Percentiles rank a stretch among this genome's conserved stretches.
These are phyloP conservation scores for Xylariaceae sp. DNA, from an alignment of 2,329 filamentous ascomycete genomes.

Conservation along the genomic window DNA sequence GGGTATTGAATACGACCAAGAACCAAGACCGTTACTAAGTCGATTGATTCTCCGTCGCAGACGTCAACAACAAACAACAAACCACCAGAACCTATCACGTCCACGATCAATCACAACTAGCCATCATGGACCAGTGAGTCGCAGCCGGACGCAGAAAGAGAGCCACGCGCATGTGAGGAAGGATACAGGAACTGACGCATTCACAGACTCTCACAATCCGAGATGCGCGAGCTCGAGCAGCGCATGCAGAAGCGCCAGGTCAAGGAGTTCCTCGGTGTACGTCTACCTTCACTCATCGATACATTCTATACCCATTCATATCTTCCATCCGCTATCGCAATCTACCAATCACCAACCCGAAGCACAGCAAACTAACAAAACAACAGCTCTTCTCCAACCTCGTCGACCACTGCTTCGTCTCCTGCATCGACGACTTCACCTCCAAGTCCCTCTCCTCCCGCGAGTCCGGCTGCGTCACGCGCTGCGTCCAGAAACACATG, in stretches of 20 bases:
- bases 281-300: slow-evolving; percentile 33
- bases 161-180: background rate
- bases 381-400: slow-evolving; percentile 57
- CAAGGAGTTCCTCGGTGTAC: slow-evolving; percentile 96
- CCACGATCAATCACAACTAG: background rate
- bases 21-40: background rate
- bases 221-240: slow-evolving; percentile 88
- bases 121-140: slow-evolving; percentile 29
- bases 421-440: slow-evolving; percentile 97
- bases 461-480: slow-evolving; percentile 87
- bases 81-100: background rate
- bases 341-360: no score
- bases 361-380: background rate
- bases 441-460: slow-evolving; percentile 86
- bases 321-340: background rate
- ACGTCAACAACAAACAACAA: background rate
- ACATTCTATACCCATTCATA: background rate
- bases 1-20: background rate
- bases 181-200: background rate
- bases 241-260: slow-evolving; percentile 98
- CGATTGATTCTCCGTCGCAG: background rate
- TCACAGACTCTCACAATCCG: slow-evolving; percentile 60
- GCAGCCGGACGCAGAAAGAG: background rate
- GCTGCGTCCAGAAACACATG: slow-evolving; percentile 95
- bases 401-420: slow-evolving; percentile 87